Conservation (phyloP, 805 yeast genomes). For the Ogataea sp. region DNA sequence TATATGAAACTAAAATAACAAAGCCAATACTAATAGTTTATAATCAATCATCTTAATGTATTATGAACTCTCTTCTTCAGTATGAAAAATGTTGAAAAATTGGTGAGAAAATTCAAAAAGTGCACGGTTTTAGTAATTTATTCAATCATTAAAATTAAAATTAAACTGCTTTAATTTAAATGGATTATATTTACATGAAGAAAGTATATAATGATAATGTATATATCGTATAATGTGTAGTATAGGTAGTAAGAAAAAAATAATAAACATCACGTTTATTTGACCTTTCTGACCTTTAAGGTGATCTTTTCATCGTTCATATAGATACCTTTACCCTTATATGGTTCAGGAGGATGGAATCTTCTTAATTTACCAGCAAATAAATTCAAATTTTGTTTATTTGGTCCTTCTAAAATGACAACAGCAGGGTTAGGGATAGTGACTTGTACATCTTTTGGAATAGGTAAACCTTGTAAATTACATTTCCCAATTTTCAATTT, state of each 20-base stretch:
- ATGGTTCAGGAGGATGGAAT: constrained; percentile 94
- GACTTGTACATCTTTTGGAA: constrained; percentile 74
- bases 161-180: no score
- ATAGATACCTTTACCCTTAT: constrained; percentile 96
- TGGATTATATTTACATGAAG: background rate
- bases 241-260: background rate
- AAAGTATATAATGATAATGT: no score
- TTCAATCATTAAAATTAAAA: no score
- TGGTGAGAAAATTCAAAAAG: no score
- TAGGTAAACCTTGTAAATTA: constrained; percentile 61
- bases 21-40: no score
- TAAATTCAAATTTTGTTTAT: constrained; percentile 78
- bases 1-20: no score
- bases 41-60: no score
- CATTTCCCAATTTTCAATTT: constrained; percentile 85
- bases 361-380: constrained; percentile 86
- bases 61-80: no score
- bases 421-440: constrained; percentile 80
- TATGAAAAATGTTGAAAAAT: no score
- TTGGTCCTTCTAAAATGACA: constrained; percentile 75
- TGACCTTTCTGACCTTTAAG: constrained; percentile 87
- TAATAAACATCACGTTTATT: constrained; percentile 36
- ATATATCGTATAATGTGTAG: background rate
- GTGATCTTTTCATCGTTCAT: constrained; percentile 86
- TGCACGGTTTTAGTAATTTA: no score